Conservation (phyloP, 176 grass and related monocot species). For the Carex littledalei region DNA sequence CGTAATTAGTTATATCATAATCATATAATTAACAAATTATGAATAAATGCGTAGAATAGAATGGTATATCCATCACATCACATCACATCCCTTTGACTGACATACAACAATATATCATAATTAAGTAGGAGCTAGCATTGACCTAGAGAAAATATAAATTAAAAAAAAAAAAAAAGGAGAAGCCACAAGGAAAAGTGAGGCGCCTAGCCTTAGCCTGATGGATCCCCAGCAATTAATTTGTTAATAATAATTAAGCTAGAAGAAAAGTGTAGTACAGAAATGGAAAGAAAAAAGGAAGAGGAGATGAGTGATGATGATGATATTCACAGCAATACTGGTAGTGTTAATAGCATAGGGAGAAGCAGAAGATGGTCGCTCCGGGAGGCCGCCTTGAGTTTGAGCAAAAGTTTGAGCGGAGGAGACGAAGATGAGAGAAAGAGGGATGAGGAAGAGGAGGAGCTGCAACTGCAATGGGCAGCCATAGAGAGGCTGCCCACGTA, state of each 20-base stretch:
- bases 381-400: too few species aligned
- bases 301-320: neutral
- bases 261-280: neutral
- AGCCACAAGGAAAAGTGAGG: neutral
- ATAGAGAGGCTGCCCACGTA: too few species aligned
- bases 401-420: too few species aligned
- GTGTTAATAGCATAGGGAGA: constrained; percentile 3
- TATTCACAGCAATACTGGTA: neutral
- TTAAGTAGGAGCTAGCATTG: neutral
- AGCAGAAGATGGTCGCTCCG: constrained; percentile 22
- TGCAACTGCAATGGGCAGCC: too few species aligned
- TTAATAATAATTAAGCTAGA: neutral
- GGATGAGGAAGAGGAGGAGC: too few species aligned
- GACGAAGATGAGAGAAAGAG: too few species aligned
- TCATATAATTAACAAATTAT: neutral
- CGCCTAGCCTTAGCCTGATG: neutral
- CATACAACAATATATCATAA: neutral
- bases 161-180: neutral
- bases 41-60: neutral
- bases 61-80: neutral
- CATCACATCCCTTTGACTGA: neutral
- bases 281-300: constrained; percentile 5
- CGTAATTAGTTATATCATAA: neutral
- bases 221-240: constrained; percentile 6
- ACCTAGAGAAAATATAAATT: neutral